Evolutionary conservation across 441 rosid genomes (phyloP), one percentile per base, ranked within the genome.

Genomic region (Erysimum cheiri): DNA sequence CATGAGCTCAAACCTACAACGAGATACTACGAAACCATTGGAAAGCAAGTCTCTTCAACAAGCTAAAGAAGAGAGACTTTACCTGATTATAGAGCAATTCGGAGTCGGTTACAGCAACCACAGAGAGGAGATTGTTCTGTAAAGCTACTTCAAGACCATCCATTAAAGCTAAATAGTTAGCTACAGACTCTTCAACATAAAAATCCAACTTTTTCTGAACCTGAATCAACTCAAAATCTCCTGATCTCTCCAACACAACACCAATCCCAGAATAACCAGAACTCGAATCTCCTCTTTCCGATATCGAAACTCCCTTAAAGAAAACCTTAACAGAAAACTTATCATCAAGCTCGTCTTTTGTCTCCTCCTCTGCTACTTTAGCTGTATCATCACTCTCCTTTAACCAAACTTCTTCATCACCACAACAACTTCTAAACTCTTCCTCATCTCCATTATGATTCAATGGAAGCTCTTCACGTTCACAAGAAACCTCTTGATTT

Each of bases 151-250:
- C 73, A 72, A 94, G 84, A 64, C 97, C 99, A 79, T 94, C 97
- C 87, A 94, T 69, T 4, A 94, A 76, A 73, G 97, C 99, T 68
- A 94, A 77, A 80, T 92, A 90, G 66, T 87, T 84, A 53, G 93
- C 97, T 56, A 94, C 92, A 22, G 87, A 82, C 63, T 88, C 96
- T 46, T 90, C 94, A 43, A 86, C 96, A 77, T 74, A 82, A 79
- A 91, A 87, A 52, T 87, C 89, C 63, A 94, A 88, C 84, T 84
- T 94, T 81, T 94, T 94, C 82, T 94, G 99, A 67, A 94, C 86
- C 75, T 84, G 96, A 77, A 92, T 77, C 36, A 77, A 61, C 24
- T 96, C 87, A 73, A 66, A 40, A 66, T 73, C 69, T 32, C 71
- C 69, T 19, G 78, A 64, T 72, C 90, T 86, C 76, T 90, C 91